phyloP scores from a whole-genome alignment of 2,329 filamentous ascomycete species.

The Clarireedia sp. region DNA sequence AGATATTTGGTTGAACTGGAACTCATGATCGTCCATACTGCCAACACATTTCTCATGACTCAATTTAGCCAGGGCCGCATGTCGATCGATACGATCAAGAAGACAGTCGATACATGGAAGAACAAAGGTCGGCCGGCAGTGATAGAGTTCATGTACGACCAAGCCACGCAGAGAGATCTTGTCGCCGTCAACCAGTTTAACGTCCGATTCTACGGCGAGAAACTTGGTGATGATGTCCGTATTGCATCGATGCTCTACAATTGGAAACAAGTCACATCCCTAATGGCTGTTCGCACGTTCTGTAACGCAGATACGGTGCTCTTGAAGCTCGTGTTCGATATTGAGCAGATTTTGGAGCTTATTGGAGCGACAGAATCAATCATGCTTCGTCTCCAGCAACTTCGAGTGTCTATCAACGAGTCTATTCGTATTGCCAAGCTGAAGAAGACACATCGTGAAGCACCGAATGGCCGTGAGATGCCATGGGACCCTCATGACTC shows the following conservation, averaged over 20 bases:
- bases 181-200: conserved; percentile 37
- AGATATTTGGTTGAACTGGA: conserved; percentile 27
- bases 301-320: conserved; percentile 41
- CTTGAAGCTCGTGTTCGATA: conserved; percentile 41
- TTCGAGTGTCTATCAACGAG: conserved; percentile 21
- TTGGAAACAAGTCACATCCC: conserved; percentile 39
- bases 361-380: conserved; percentile 29
- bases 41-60: conserved; percentile 29
- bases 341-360: conserved; percentile 41
- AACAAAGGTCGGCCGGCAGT: conserved; percentile 40
- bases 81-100: conserved; percentile 25
- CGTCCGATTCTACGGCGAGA: conserved; percentile 38
- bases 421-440: conserved; percentile 16
- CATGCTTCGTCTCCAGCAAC: conserved; percentile 24
- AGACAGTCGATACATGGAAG: conserved; percentile 31
- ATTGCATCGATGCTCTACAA: conserved; percentile 36
- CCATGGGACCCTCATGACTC: conserved; percentile 12
- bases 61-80: conserved; percentile 28
- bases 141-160: conserved; percentile 44
- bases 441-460: conserved; percentile 5
- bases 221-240: conserved; percentile 32
- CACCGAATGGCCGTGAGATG: conserved; percentile 7
- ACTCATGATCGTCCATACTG: conserved; percentile 26
- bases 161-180: conserved; percentile 40
- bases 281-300: conserved; percentile 42